Evolutionary conservation across 306 rosid species (phyloP).

Genomic region (Erythrophleum fordii): DNA sequence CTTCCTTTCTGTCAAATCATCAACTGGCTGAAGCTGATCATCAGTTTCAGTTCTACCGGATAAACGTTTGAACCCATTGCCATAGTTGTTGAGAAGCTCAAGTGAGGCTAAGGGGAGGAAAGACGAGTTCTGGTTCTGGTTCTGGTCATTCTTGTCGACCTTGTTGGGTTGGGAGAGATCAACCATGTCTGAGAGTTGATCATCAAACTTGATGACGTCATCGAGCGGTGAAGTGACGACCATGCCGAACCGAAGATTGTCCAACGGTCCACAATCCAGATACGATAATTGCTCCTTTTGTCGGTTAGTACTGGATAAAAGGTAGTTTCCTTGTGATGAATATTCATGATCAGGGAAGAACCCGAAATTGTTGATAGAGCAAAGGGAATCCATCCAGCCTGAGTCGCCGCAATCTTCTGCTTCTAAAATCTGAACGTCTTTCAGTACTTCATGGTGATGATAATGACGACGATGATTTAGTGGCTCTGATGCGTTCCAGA

Average conservation of each 20-base stretch:
- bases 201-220: neutral
- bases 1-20: conserved; percentile 24
- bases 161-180: conserved; percentile 39
- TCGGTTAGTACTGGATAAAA: conserved; percentile 36
- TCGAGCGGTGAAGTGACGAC: conserved; percentile 49
- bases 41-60: conserved; percentile 25
- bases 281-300: conserved; percentile 37
- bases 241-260: conserved; percentile 44
- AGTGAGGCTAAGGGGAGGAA: conserved; percentile 53
- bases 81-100: conserved; percentile 56
- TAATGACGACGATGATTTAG: neutral
- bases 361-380: conserved; percentile 31
- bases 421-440: conserved; percentile 24
- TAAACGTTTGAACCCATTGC: conserved; percentile 48
- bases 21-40: conserved; percentile 17
- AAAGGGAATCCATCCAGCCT: conserved; percentile 36
- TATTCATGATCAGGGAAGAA: conserved; percentile 31
- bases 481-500: conserved; percentile 31
- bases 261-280: conserved; percentile 42
- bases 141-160: neutral
- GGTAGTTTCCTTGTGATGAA: conserved; percentile 25
- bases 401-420: conserved; percentile 34
- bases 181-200: conserved; percentile 20
- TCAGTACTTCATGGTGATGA: neutral
- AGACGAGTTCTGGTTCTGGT: neutral